These are phyloP conservation scores for Trichophyton mentagrophytes DNA, from an alignment of 2,329 filamentous ascomycete species.

Conservation along the genomic window DNA sequence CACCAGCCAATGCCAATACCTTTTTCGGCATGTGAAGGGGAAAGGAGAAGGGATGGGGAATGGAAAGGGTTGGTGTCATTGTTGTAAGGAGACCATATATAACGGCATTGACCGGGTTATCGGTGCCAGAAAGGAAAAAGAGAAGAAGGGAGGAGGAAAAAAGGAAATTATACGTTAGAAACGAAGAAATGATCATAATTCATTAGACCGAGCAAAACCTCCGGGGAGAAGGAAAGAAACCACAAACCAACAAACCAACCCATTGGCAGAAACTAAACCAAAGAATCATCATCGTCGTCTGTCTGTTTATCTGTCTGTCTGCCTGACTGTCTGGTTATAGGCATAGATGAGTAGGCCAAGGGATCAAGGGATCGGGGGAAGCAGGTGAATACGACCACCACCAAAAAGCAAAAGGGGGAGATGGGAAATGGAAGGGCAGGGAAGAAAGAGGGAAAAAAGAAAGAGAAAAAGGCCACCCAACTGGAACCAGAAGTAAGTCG, in stretches of 20 bases:
- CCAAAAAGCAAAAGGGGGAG: background rate
- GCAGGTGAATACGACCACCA: background rate
- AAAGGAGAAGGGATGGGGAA: slow-evolving; percentile 17
- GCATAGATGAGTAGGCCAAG: background rate
- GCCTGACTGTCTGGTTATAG: background rate
- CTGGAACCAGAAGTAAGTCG: background rate
- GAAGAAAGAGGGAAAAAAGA: background rate
- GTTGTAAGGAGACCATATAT: background rate
- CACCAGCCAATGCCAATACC: slow-evolving; percentile 8
- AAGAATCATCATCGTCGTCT: background rate
- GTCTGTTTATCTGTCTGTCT: too few species aligned
- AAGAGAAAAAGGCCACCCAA: background rate
- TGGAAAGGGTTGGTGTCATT: slow-evolving; percentile 10
- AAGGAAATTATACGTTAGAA: background rate
- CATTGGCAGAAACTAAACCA: background rate
- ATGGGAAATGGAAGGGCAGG: background rate
- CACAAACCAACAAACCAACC: background rate
- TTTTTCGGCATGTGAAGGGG: background rate
- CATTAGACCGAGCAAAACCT: background rate
- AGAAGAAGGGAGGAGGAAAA: slow-evolving; percentile 9
- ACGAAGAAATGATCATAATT: slow-evolving; percentile 6
- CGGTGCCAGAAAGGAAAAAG: slow-evolving; percentile 6
- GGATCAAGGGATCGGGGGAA: background rate
- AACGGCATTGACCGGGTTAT: background rate
- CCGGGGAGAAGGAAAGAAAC: too few species aligned